Conservation (phyloP, 306 rosid genomes). For the Sicyos edulis region DNA sequence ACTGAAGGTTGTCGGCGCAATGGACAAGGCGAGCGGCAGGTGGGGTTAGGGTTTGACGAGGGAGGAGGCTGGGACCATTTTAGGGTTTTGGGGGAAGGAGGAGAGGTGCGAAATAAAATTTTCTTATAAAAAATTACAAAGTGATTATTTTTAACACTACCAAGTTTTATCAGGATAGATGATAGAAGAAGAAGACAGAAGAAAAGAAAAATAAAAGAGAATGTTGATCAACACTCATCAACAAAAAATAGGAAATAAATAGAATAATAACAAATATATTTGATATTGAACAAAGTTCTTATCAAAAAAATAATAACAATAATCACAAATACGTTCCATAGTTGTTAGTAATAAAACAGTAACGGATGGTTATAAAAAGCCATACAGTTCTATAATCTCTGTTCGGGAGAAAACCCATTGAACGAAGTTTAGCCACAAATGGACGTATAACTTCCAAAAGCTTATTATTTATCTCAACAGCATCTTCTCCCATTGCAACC, state of each 20-base stretch:
- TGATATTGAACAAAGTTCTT: no score
- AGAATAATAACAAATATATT: background rate
- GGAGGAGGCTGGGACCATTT: no score
- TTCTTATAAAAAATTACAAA: no score
- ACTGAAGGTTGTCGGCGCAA: no score
- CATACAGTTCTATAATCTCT: slow-evolving; percentile 76
- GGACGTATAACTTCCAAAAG: slow-evolving; percentile 74
- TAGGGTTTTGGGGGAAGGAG: no score
- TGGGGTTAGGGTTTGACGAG: no score
- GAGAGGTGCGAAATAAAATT: no score
- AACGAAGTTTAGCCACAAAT: slow-evolving; percentile 53
- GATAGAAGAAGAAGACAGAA: background rate
- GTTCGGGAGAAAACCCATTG: slow-evolving; percentile 51
- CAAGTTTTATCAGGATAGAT: background rate
- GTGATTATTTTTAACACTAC: background rate
- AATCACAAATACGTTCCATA: background rate
- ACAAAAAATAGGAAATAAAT: background rate
- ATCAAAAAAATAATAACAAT: background rate
- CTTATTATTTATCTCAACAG: slow-evolving; percentile 55
- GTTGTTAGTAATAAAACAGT: background rate
- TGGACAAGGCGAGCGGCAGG: no score
- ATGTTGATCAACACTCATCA: background rate
- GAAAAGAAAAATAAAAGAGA: background rate
- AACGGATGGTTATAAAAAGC: background rate
- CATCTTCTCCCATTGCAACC: slow-evolving; percentile 94